Evolutionary conservation across 257 asterid genomes (phyloP).

Genomic region (Capsicum chinense): DNA sequence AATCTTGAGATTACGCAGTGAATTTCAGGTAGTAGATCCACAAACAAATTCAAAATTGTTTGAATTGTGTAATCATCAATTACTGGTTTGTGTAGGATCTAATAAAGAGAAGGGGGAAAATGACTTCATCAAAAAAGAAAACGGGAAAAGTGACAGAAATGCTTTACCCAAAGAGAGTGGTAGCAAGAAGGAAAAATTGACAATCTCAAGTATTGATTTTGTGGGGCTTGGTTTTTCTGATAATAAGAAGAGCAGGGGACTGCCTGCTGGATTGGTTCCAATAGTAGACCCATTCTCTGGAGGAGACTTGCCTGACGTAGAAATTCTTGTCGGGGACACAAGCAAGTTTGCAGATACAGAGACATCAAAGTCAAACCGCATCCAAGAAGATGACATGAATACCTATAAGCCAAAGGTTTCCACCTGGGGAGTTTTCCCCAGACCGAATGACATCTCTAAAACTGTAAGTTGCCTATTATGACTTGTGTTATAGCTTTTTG

Average conservation of each 20-base stretch:
- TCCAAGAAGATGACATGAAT: constrained; percentile 49
- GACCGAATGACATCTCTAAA: constrained; percentile 82
- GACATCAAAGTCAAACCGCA: constrained; percentile 32
- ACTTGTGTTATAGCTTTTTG: not conserved
- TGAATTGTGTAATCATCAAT: not conserved
- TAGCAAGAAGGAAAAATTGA: constrained; percentile 47
- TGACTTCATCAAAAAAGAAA: constrained; percentile 37
- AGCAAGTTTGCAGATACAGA: constrained; percentile 60
- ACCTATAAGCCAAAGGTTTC: constrained; percentile 91
- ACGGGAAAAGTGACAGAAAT: constrained; percentile 35
- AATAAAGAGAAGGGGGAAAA: constrained; percentile 40
- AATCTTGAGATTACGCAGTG: not conserved
- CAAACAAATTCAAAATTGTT: not conserved
- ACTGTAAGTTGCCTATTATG: constrained; percentile 54
- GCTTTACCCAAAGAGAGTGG: constrained; percentile 36
- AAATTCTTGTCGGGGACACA: constrained; percentile 73
- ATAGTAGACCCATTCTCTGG: constrained; percentile 57
- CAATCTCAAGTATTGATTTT: constrained; percentile 73
- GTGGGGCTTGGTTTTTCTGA: constrained; percentile 87
- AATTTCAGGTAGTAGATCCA: not conserved
- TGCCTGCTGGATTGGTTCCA: constrained; percentile 87
- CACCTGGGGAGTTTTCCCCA: constrained; percentile 97
- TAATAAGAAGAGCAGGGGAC: constrained; percentile 64
- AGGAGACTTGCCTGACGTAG: constrained; percentile 79
- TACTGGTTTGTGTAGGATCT: constrained; percentile 39